Evolutionary conservation across 371 early-diverging fungal species (phyloP).

Genomic region (Fennellomyces sp.): DNA sequence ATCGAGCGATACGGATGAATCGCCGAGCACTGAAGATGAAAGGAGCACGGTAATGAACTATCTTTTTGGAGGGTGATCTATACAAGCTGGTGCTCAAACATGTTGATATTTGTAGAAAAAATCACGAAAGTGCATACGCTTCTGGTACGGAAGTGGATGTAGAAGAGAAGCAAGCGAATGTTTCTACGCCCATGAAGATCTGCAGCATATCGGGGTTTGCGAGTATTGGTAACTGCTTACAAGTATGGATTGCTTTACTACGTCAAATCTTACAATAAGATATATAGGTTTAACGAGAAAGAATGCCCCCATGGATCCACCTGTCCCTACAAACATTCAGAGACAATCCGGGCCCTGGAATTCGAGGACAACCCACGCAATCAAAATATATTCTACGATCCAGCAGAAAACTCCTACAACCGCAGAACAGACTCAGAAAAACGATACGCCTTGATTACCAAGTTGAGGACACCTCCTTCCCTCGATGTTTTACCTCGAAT

Average conservation of each 20-base stretch:
- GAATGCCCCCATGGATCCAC: neutral
- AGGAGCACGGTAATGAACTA: too few species aligned
- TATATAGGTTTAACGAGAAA: conserved; percentile 3
- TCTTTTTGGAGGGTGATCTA: too few species aligned
- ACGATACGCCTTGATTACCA: too few species aligned
- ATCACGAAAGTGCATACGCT: neutral
- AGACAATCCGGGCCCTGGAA: neutral
- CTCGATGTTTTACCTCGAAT: too few species aligned
- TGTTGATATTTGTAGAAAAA: neutral
- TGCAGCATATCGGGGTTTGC: conserved; percentile 24
- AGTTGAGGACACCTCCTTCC: too few species aligned
- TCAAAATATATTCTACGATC: neutral
- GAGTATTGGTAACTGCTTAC: conserved; percentile 12
- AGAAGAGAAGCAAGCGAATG: conserved; percentile 55
- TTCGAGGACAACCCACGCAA: neutral
- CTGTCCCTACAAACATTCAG: neutral
- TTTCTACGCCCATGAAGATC: conserved; percentile 53
- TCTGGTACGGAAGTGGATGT: neutral
- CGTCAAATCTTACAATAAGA: too few species aligned
- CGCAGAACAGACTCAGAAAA: too few species aligned
- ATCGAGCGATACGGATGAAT: too few species aligned
- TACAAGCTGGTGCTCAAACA: too few species aligned
- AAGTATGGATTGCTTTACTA: neutral
- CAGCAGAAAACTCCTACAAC: too few species aligned
- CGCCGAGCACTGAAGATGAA: too few species aligned